Evolutionary conservation across 2,329 filamentous ascomycete species (phyloP), one percentile per base, ranked within the genome.

Genomic region (Aureobasidium namibiae): DNA sequence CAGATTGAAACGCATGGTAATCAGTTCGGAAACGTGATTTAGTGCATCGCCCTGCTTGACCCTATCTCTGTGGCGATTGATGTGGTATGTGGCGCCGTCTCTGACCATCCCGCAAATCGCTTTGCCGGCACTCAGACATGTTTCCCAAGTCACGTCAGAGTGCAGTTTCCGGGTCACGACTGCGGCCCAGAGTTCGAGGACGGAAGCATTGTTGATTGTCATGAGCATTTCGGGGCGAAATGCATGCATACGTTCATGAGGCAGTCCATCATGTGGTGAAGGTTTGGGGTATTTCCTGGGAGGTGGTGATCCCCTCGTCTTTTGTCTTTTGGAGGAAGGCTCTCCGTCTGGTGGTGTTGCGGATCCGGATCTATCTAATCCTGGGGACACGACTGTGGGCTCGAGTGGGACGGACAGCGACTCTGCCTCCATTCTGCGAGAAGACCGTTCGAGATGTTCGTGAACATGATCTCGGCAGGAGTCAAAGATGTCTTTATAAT

Each of bases 1-100:
- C 13, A 72, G 59, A 29, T 67, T 62, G 60, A 70, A 70, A n/a
- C 64, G 60, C 68, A 72, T 70, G 14, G 70, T 63, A 2, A 69
- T 61, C 7, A 70, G 48, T 23, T 65, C 61, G 34, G 66, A 3
- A 7, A 39, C 13, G 14, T 36, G 9, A 14, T 14, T 36, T 11
- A 16, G 13, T 16, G 11, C 13, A 33, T 6, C 34, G n/a, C 11
- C 11, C 4, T 36, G 34, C 13, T 8, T 59, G 24, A 64, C 59
- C 5, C 59, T 61, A 21, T 64, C 42, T 29, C 66, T 46, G n/a
- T 59, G 21, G 4, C 64, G 64, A 38, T 64, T 62, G 50, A 64
- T 45, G 45, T 64, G 52, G 45, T 64, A 63, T n/a, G 64, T 59
- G 31, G 63, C 52, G 61, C 13, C 14, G 18, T 23, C 39, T 13